Percentiles rank a stretch among this genome's conserved stretches.
Conservation (phyloP, 176 grass and related monocot species). For the Ampelocalamus luodianensis region DNA sequence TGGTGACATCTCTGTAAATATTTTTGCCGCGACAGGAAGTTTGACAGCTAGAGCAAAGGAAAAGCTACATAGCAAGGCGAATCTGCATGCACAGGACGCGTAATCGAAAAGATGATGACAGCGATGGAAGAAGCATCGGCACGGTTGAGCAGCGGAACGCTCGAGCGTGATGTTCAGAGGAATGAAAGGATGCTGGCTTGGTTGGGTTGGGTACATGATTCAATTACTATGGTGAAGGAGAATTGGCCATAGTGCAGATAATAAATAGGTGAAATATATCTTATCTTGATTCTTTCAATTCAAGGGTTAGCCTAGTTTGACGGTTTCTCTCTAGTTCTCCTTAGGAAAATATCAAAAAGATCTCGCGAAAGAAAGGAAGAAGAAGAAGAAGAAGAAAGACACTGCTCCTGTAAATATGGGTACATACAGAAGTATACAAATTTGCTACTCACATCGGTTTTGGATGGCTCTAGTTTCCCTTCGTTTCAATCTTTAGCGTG, state of each 20-base stretch:
- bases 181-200: background rate
- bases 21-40: background rate
- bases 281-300: conserved; percentile 53
- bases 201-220: conserved; percentile 32
- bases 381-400: background rate
- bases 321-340: conserved; percentile 28
- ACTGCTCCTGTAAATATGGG: conserved; percentile 43
- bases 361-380: background rate
- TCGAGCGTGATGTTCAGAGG: background rate
- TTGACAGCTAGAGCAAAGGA: conserved; percentile 19
- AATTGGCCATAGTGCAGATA: conserved; percentile 51
- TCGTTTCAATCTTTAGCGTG: too few relatives aligned
- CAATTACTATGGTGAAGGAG: conserved; percentile 59
- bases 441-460: conserved; percentile 1
- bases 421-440: conserved; percentile 26
- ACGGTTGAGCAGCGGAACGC: background rate
- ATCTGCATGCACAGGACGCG: background rate
- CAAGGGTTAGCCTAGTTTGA: conserved; percentile 43
- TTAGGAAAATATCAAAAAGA: background rate
- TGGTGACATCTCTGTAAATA: conserved; percentile 11
- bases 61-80: background rate
- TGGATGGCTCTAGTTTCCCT: background rate
- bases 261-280: conserved; percentile 52
- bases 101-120: background rate
- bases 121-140: conserved; percentile 26